Evolutionary conservation across 495 filamentous ascomycete species (phyloP).

Genomic region (Podospora australis): DNA sequence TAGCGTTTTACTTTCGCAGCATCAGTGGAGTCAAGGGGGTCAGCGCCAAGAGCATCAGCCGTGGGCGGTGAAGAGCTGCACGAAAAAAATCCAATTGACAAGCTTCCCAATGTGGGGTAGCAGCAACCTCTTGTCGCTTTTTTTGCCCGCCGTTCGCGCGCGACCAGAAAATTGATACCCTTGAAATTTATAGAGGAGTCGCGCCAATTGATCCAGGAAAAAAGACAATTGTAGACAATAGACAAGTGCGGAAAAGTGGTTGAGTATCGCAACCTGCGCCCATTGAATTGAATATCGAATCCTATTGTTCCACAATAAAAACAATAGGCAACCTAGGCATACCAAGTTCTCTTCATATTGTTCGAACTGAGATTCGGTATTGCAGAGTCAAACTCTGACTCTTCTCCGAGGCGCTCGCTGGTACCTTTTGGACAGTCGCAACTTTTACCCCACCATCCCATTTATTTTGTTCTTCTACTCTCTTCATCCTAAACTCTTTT

Average conservation of each 20-base stretch:
- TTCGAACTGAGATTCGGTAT: no score
- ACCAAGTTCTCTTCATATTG: no score
- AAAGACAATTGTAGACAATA: background rate
- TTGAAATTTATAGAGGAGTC: no score
- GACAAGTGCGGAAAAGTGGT: no score
- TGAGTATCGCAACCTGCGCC: no score
- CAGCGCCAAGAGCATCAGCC: background rate
- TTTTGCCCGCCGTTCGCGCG: no score
- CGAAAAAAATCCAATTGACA: conserved; percentile 6
- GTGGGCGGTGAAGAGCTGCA: conserved; percentile 15
- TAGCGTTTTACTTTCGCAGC: background rate
- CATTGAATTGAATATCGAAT: no score
- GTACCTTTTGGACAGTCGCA: background rate
- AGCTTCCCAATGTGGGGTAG: conserved; percentile 2
- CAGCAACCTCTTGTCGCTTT: conserved; percentile 1
- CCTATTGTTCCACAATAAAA: no score
- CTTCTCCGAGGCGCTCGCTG: conserved; percentile 8
- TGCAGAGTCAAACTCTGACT: conserved; percentile 8
- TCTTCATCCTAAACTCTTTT: background rate
- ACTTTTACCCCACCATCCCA: conserved; percentile 19
- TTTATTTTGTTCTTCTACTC: conserved; percentile 8
- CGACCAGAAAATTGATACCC: no score
- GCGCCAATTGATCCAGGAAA: background rate
- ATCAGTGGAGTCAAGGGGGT: background rate
- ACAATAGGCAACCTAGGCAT: no score